These are phyloP conservation scores for Coemansia sp. DNA, from an alignment of 192 early-diverging fungal species.

Conservation along the genomic window DNA sequence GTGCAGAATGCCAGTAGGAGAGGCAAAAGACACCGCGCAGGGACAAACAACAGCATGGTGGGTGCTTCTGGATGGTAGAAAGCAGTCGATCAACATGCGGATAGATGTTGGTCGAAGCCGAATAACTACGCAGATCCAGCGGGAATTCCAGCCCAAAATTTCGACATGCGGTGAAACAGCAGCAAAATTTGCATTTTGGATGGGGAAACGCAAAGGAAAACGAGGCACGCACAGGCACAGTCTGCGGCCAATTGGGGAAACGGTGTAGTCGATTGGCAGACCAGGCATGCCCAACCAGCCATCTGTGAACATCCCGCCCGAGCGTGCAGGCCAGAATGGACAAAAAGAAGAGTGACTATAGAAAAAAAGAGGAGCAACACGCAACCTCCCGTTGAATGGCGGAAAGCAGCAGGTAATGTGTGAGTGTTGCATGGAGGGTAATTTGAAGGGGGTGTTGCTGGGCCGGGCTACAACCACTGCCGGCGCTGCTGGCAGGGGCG, in stretches of 20 bases:
- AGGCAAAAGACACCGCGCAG: neutral
- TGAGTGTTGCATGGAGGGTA: slow-evolving; percentile 11
- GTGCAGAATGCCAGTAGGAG: neutral
- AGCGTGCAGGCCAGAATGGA: neutral
- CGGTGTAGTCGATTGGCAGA: neutral
- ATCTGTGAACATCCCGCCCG: neutral
- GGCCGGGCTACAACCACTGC: neutral
- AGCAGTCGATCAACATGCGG: slow-evolving; percentile 17
- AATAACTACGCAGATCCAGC: slow-evolving; percentile 16
- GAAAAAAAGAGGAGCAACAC: slow-evolving; percentile 2
- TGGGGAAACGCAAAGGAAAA: neutral
- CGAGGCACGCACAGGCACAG: neutral
- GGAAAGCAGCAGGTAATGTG: slow-evolving; percentile 1
- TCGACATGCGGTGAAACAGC: neutral
- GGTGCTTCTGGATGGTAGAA: slow-evolving; percentile 1
- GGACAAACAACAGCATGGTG: neutral
- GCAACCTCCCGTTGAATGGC: slow-evolving; percentile 6
- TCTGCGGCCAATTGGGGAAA: neutral
- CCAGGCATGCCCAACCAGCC: neutral
- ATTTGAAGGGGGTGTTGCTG: slow-evolving; percentile 11
- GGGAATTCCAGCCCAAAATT: slow-evolving; percentile 5
- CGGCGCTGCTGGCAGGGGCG: neutral
- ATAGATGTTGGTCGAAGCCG: slow-evolving; percentile 11
- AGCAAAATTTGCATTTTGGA: neutral
- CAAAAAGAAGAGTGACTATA: neutral